Conservation (phyloP, 139 green algal genomes). For the Ulvella scutata region DNA sequence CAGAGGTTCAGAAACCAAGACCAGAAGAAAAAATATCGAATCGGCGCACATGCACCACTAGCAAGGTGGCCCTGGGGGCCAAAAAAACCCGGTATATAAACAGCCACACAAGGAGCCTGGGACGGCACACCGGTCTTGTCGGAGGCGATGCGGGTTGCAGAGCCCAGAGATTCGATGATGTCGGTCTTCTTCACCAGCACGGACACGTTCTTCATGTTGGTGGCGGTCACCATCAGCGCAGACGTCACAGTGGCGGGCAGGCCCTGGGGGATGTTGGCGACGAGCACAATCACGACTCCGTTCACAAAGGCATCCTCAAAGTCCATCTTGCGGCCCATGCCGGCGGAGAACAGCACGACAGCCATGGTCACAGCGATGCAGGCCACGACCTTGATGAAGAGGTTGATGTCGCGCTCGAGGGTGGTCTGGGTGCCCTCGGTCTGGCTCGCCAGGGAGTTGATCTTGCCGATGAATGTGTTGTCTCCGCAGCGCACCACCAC, state of each 20-base stretch:
- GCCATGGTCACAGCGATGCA: constrained; percentile 9
- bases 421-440: constrained; percentile 12
- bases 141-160: constrained; percentile 22
- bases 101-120: no score
- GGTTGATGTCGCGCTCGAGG: constrained; percentile 22
- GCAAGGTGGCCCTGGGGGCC: no score
- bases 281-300: constrained; percentile 19
- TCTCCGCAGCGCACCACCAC: constrained; percentile 17
- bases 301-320: constrained; percentile 14
- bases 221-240: constrained; percentile 14
- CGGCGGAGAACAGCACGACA: constrained; percentile 15
- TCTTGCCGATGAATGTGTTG: constrained; percentile 23
- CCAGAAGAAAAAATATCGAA: no score
- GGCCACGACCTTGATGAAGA: constrained; percentile 15
- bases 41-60: no score
- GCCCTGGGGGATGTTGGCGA: constrained; percentile 24
- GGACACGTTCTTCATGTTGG: constrained; percentile 10
- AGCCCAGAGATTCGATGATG: constrained; percentile 28
- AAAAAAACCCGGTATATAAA: no score
- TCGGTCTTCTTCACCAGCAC: constrained; percentile 23
- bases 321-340: constrained; percentile 4
- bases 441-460: constrained; percentile 15
- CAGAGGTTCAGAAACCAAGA: no score
- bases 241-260: constrained; percentile 21
- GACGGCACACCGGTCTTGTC: constrained; percentile 29